phyloP scores from a whole-genome alignment of 2,329 filamentous ascomycete genomes.

The Colletotrichum sp. region DNA sequence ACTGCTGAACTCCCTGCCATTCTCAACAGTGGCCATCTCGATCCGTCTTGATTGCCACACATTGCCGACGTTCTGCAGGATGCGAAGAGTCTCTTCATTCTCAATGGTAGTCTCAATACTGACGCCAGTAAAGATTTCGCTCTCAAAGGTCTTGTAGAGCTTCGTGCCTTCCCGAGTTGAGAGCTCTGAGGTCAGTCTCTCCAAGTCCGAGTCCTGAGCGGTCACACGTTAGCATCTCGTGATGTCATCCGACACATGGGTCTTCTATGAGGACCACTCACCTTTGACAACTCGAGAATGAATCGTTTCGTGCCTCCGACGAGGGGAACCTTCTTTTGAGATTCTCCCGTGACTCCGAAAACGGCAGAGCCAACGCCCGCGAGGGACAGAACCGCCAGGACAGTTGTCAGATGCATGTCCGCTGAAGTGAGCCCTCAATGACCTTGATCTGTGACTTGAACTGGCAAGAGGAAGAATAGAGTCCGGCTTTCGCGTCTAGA shows the following conservation, averaged over 20 bases:
- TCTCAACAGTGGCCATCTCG: background rate
- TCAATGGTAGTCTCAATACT: constrained; percentile 2
- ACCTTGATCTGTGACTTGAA: too few relatives aligned
- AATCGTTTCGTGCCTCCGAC: background rate
- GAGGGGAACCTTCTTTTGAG: background rate
- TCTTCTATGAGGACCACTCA: background rate
- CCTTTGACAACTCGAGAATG: constrained; percentile 14
- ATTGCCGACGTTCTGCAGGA: constrained; percentile 1
- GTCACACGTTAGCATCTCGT: background rate
- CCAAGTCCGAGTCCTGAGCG: background rate
- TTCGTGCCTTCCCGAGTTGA: background rate
- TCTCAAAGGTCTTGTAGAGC: constrained; percentile 11
- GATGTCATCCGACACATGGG: fast-evolving
- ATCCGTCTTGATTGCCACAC: constrained; percentile 17
- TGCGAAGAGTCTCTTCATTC: background rate
- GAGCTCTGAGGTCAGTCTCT: background rate
- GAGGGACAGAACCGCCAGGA: background rate
- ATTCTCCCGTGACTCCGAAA: background rate
- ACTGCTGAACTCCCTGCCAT: background rate
- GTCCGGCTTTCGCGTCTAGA: background rate
- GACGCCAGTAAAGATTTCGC: constrained; percentile 14
- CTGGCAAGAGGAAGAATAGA: background rate
- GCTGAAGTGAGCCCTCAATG: too few relatives aligned
- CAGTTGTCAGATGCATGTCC: background rate
- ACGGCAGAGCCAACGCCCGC: background rate